Conservation (phyloP, 257 asterid genomes). For the Primulina tabacum region DNA sequence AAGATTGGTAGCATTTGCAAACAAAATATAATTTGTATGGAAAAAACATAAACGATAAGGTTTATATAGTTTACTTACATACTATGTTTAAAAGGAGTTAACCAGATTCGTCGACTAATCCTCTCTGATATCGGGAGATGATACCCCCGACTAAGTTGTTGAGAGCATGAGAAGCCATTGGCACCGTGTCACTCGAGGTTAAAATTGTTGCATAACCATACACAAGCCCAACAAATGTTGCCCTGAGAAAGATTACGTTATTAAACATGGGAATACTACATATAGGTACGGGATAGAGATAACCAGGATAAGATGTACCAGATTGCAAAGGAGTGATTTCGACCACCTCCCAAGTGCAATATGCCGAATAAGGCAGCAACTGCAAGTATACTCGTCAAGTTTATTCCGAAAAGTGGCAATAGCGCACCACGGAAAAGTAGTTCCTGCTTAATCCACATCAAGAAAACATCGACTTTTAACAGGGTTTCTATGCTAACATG, state of each 20-base stretch:
- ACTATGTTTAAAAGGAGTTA: neutral
- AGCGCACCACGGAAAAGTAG: constrained; percentile 86
- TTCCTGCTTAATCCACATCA: constrained; percentile 46
- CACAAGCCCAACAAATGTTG: constrained; percentile 77
- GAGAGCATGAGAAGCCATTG: constrained; percentile 87
- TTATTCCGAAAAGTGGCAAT: constrained; percentile 65
- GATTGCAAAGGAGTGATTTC: constrained; percentile 76
- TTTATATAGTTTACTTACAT: neutral
- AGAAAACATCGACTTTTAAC: neutral
- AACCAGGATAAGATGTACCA: constrained; percentile 42
- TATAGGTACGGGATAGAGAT: neutral
- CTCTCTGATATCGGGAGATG: constrained; percentile 55
- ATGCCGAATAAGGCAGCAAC: constrained; percentile 78
- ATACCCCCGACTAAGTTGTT: constrained; percentile 48
- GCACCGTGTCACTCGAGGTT: constrained; percentile 57
- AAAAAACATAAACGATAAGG: neutral
- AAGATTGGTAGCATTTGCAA: neutral
- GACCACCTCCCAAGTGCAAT: constrained; percentile 82
- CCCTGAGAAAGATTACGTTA: constrained; percentile 49
- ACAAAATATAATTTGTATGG: neutral
- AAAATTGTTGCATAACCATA: constrained; percentile 61
- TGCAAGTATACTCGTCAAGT: constrained; percentile 44
- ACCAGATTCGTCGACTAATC: constrained; percentile 11
- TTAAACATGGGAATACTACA: neutral
- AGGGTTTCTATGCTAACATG: neutral